phyloP scores from a whole-genome alignment of 805 yeast species.

The Lachancea waltii region DNA sequence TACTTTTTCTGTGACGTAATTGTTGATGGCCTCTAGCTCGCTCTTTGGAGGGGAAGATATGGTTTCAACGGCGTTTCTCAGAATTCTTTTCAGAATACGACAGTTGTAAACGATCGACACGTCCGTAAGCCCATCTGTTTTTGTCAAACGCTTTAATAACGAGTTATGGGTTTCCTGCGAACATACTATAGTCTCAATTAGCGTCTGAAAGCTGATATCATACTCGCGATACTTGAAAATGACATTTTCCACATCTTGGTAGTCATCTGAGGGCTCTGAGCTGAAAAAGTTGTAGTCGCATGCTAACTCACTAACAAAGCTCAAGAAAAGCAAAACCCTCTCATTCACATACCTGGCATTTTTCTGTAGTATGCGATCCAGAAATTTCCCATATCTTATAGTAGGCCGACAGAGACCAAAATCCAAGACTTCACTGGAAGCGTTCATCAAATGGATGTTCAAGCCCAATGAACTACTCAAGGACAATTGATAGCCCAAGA shows the following conservation, averaged over 20 bases:
- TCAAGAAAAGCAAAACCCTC: slow-evolving; percentile 23
- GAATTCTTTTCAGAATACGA: slow-evolving; percentile 31
- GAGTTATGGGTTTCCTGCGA: not conserved
- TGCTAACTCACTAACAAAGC: slow-evolving; percentile 34
- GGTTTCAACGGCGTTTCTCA: slow-evolving; percentile 32
- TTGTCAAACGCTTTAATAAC: not conserved
- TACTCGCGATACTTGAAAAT: slow-evolving; percentile 14
- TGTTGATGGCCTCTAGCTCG: slow-evolving; percentile 25
- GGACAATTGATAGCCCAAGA: slow-evolving; percentile 35
- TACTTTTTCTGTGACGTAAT: slow-evolving; percentile 31
- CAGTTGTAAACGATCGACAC: slow-evolving; percentile 30
- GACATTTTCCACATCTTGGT: slow-evolving; percentile 16
- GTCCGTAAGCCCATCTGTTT: slow-evolving; percentile 2
- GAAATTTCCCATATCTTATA: slow-evolving; percentile 20
- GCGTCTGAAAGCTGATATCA: slow-evolving; percentile 11
- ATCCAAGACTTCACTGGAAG: slow-evolving; percentile 5
- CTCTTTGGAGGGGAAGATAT: slow-evolving; percentile 21
- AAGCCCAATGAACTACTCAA: slow-evolving; percentile 43
- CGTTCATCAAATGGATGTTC: slow-evolving; percentile 30
- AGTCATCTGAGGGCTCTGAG: slow-evolving; percentile 15
- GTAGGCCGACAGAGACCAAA: not conserved
- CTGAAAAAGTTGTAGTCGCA: slow-evolving; percentile 35
- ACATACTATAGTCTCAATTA: slow-evolving; percentile 6
- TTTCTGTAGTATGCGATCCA: slow-evolving; percentile 16
- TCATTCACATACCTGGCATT: slow-evolving; percentile 12